Evolutionary conservation across 805 yeast genomes (phyloP).

Genomic region (Hanseniaspora meyeri): DNA sequence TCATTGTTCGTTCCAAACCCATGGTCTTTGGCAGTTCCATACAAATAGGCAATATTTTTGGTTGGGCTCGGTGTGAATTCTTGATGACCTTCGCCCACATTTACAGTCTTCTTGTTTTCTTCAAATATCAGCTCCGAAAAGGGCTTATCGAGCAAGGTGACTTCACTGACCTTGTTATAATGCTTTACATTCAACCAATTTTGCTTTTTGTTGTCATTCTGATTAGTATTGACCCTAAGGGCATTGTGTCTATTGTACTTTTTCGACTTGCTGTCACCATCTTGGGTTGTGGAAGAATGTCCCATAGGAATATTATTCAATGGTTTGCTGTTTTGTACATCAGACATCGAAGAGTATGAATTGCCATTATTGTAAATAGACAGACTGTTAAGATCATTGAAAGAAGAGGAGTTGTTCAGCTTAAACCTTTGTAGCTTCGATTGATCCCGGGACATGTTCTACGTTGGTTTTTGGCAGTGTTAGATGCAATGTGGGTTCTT

Average conservation of each 20-base stretch:
- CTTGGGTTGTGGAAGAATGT: not conserved
- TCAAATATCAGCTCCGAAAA: constrained; percentile 1
- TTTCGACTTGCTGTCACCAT: not conserved
- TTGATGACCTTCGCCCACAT: not conserved
- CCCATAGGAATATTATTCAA: not conserved
- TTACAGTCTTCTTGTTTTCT: not conserved
- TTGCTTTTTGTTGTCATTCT: not conserved
- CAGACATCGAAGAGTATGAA: constrained; percentile 5
- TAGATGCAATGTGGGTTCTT: not conserved
- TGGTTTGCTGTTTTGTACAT: not conserved
- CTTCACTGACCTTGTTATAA: constrained; percentile 4
- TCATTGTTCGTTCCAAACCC: constrained; percentile 7
- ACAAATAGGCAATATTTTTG: not conserved
- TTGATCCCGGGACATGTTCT: not conserved
- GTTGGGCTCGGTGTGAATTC: not conserved
- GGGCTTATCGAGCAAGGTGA: not conserved
- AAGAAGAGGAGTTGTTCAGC: constrained; percentile 1
- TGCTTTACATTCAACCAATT: not conserved
- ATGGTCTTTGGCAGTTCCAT: constrained; percentile 8
- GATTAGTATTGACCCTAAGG: not conserved
- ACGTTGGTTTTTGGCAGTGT: no score
- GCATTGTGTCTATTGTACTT: no score
- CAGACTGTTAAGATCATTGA: not conserved
- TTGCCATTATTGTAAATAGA: constrained; percentile 2
- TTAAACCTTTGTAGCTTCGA: constrained; percentile 1